Evolutionary conservation across 176 grass and related monocot species (phyloP).

Genomic region (Alopecurus myosuroides): DNA sequence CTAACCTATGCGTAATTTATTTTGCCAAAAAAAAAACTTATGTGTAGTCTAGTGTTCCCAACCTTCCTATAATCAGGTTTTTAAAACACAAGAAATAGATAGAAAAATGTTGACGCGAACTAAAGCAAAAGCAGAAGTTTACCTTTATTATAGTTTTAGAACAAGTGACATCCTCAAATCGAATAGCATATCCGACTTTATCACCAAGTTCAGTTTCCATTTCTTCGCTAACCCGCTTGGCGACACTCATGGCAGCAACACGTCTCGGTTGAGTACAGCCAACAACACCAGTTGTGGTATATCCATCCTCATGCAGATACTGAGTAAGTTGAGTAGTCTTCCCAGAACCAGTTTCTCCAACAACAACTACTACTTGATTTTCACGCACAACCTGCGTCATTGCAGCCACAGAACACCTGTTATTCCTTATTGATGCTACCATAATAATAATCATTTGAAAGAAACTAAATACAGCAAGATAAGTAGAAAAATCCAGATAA

Average conservation of each 20-base stretch:
- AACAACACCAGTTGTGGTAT: conserved; percentile 67
- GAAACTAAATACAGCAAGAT: conserved; percentile 20
- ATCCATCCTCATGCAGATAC: conserved; percentile 97
- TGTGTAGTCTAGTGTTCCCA: background rate
- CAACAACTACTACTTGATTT: conserved; percentile 93
- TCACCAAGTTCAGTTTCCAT: conserved; percentile 96
- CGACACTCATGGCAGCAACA: conserved; percentile 99
- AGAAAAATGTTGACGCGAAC: background rate
- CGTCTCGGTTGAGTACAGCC: conserved; percentile 98
- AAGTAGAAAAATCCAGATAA: background rate
- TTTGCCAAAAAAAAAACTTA: background rate
- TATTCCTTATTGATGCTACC: background rate
- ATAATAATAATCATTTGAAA: conserved; percentile 1
- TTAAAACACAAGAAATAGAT: conserved; percentile 11
- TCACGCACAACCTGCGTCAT: conserved; percentile 80
- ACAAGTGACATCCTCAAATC: conserved; percentile 94
- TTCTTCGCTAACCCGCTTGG: conserved; percentile 93
- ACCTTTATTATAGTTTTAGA: conserved; percentile 95
- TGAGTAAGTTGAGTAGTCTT: conserved; percentile 97
- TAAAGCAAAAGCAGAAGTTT: background rate
- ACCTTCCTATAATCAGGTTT: background rate
- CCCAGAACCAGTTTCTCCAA: conserved; percentile 99
- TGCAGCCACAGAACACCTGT: conserved; percentile 2
- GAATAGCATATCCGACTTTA: conserved; percentile 93
- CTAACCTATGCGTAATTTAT: background rate